These are phyloP conservation scores for Phylloporus scabripes DNA, from an alignment of 768 basidiomycete genomes.

Conservation along the genomic window DNA sequence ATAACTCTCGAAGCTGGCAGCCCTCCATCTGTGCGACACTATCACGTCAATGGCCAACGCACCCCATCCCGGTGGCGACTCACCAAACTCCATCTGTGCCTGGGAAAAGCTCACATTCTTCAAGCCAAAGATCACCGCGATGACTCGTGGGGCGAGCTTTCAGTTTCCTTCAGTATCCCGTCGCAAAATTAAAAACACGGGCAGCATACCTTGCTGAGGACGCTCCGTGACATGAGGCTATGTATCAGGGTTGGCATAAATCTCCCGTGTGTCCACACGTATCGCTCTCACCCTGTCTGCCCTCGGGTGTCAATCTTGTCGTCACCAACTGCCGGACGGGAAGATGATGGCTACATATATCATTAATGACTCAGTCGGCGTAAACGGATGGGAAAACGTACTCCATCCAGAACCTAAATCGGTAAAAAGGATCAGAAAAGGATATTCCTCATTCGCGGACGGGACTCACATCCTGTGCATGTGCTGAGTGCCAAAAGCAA, in stretches of 20 bases:
- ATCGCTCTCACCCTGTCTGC: constrained; percentile 19
- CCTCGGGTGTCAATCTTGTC: constrained; percentile 6
- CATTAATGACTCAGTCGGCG: neutral
- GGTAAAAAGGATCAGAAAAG: constrained; percentile 31
- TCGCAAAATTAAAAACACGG: neutral
- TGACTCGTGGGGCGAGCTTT: constrained; percentile 40
- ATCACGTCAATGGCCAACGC: neutral
- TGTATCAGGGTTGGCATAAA: constrained; percentile 6
- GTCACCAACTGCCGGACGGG: constrained; percentile 2
- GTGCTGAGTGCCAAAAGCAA: constrained; percentile 27
- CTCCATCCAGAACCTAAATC: constrained; percentile 37
- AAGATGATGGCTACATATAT: constrained; percentile 4
- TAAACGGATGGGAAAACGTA: constrained; percentile 18
- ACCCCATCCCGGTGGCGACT: neutral
- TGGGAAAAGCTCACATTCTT: constrained; percentile 28
- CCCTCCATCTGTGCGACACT: constrained; percentile 5
- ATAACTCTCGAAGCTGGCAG: constrained; percentile 17
- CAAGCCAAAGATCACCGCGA: constrained; percentile 42
- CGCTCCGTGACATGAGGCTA: constrained; percentile 31
- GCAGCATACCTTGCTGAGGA: constrained; percentile 15
- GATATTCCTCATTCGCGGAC: neutral
- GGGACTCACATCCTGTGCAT: constrained; percentile 26
- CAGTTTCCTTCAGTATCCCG: constrained; percentile 13
- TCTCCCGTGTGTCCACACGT: neutral
- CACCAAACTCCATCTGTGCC: constrained; percentile 9